A percentile compares a stretch with the other conserved stretches of the same genome.
Conservation (phyloP, 768 basidiomycete genomes). For the Tubosaeta sp. region DNA sequence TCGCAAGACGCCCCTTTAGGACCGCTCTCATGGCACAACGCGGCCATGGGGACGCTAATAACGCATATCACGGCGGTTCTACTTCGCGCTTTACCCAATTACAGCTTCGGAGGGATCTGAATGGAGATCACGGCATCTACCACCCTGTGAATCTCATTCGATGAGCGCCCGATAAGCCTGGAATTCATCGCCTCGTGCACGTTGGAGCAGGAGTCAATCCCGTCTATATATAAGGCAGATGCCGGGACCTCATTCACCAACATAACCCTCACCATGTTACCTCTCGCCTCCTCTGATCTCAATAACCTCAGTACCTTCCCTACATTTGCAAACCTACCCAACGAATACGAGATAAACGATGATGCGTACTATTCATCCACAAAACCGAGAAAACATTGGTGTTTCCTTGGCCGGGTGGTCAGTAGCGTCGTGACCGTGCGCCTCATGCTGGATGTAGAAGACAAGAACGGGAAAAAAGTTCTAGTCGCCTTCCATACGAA, state of each 20-base stretch:
- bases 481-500: conserved; percentile 31
- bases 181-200: not conserved
- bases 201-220: not conserved
- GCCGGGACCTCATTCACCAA: conserved; percentile 1
- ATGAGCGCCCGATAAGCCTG: not conserved
- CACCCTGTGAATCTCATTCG: not conserved
- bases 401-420: conserved; percentile 26
- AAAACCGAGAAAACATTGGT: conserved; percentile 29
- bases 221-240: conserved; percentile 11
- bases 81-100: not conserved
- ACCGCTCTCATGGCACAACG: not conserved
- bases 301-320: conserved; percentile 24
- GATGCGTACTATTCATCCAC: conserved; percentile 18
- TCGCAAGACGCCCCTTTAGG: not conserved
- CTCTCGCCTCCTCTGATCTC: conserved; percentile 23
- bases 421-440: conserved; percentile 25
- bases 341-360: conserved; percentile 18
- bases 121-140: conserved; percentile 11
- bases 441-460: conserved; percentile 27
- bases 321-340: conserved; percentile 19
- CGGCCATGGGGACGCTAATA: not conserved
- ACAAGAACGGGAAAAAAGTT: conserved; percentile 21
- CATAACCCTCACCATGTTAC: conserved; percentile 17
- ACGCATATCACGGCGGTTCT: not conserved
- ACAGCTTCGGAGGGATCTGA: not conserved